phyloP scores from a whole-genome alignment of 2,329 filamentous ascomycete genomes.

The Atkinsonella texensis region DNA sequence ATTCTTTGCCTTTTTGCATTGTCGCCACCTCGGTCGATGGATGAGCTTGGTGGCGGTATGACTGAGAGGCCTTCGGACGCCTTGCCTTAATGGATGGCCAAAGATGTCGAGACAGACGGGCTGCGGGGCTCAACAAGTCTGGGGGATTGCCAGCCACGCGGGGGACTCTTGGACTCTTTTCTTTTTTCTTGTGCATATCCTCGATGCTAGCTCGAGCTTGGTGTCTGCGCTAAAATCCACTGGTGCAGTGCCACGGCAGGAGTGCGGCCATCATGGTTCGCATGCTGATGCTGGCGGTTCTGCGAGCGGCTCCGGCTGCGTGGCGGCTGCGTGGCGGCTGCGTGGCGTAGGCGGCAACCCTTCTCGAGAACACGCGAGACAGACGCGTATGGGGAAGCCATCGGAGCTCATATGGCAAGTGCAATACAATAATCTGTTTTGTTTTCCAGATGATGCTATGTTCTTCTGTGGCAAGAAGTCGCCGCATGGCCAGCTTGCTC shows the following conservation, averaged over 20 bases:
- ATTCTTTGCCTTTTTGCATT: background rate
- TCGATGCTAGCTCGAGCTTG: slow-evolving; percentile 3
- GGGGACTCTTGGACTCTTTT: too few species aligned
- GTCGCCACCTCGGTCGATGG: background rate
- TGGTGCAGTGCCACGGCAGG: slow-evolving; percentile 1
- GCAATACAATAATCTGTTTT: too few species aligned
- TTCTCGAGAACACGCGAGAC: background rate
- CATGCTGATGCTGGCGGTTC: background rate
- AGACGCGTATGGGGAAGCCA: background rate
- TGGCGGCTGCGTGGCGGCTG: too few species aligned
- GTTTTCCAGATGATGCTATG: too few species aligned
- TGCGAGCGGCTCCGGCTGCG: background rate
- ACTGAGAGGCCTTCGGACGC: background rate
- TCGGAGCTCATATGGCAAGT: background rate
- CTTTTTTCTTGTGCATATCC: too few species aligned
- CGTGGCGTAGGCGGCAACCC: too few species aligned
- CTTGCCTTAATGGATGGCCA: background rate
- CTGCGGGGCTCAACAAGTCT: slow-evolving; percentile 7
- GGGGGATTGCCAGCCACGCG: slow-evolving; percentile 2
- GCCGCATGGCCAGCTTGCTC: too few species aligned
- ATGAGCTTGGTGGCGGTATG: background rate
- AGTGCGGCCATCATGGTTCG: slow-evolving; percentile 2
- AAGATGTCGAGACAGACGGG: background rate
- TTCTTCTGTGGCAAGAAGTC: too few species aligned
- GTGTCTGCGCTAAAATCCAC: slow-evolving; percentile 2